A percentile compares a stretch with the other conserved stretches of the same genome.
phyloP scores from a whole-genome alignment of 129 eudicot species.

The Pulicaria dysenterica region DNA sequence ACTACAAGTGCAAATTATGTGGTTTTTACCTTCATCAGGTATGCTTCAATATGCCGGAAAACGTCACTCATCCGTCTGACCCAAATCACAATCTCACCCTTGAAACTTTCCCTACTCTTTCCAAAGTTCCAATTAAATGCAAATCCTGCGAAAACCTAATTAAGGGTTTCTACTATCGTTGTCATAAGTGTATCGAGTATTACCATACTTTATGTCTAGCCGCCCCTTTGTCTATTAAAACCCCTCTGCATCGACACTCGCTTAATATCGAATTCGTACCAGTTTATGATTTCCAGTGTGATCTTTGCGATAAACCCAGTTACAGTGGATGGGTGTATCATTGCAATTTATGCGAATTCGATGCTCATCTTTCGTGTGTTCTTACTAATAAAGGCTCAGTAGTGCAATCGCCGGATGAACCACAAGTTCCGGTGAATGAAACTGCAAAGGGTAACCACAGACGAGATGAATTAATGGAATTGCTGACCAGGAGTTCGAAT shows the following conservation, averaged over 20 bases:
- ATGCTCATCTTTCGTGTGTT: conserved; percentile 62
- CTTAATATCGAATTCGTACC: conserved; percentile 48
- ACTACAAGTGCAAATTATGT: conserved; percentile 56
- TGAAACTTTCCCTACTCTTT: conserved; percentile 36
- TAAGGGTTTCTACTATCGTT: conserved; percentile 49
- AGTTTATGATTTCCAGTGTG: conserved; percentile 61
- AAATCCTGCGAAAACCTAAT: conserved; percentile 44
- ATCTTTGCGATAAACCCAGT: conserved; percentile 51
- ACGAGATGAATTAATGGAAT: conserved; percentile 48
- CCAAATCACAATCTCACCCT: conserved; percentile 51
- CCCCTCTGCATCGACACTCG: conserved; percentile 55
- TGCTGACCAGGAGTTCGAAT: conserved; percentile 40
- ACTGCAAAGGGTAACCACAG: conserved; percentile 5
- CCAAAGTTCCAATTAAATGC: conserved; percentile 36
- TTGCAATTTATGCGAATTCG: conserved; percentile 58
- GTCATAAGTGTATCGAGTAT: conserved; percentile 43
- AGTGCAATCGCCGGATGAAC: background rate
- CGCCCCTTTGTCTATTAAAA: conserved; percentile 53
- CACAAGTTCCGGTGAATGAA: background rate
- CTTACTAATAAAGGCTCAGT: conserved; percentile 38
- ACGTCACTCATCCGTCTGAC: conserved; percentile 54
- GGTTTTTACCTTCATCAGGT: conserved; percentile 59
- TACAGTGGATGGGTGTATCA: conserved; percentile 63
- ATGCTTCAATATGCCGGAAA: conserved; percentile 60
- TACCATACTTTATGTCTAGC: conserved; percentile 58